Evolutionary conservation across 768 basidiomycete genomes (phyloP), one percentile per base, ranked within the genome.

Genomic region (Termitomyces sp.): DNA sequence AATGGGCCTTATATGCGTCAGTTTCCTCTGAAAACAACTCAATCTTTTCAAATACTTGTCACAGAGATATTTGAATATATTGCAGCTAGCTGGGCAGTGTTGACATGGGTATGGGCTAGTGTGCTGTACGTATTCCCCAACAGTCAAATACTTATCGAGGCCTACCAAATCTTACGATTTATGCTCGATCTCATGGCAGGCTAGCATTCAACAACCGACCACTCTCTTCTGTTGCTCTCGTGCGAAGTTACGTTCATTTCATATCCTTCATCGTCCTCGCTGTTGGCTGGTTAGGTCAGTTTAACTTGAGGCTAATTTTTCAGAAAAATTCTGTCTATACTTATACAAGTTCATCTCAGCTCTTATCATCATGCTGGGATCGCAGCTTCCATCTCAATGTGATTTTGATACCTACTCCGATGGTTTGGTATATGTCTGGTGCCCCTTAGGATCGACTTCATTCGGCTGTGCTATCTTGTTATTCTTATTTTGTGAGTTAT

Each of bases 131-230:
- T 49, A n/a, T 33, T 49, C 12, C 20, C 31, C 18, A 31, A n/a
- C 16, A 22, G 27, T 30, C 24, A 18, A 7, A 30, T 16, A 30
- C 13, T 7, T n/a, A 31, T 48, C 9, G 18, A 30, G 30, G 18
- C 30, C 8, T 30, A 30, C 31, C 18, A 12, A 4, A 33, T 33
- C 2, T 33, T 33, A 30, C 20, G 8, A 30, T 48, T 27, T 18
- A 33, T 49, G 18, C 8, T 31, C 44, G 9, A 31, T 31, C 18
- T 16, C 2, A 49, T 37, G n/a, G 47, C 49, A 62, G 61, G 20
- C 42, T 64, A 18, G 22, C 61, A 13, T 64, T 56, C 46, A 66
- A 62, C 53, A 62, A 66, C 51, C 54, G 51, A 20, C 66, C 62
- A 7, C 30, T 61, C 0, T 65, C 66, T n/a, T 67, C 61, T 0